Evolutionary conservation across 2,329 filamentous ascomycete species (phyloP).

Genomic region (Cadophora gregata): DNA sequence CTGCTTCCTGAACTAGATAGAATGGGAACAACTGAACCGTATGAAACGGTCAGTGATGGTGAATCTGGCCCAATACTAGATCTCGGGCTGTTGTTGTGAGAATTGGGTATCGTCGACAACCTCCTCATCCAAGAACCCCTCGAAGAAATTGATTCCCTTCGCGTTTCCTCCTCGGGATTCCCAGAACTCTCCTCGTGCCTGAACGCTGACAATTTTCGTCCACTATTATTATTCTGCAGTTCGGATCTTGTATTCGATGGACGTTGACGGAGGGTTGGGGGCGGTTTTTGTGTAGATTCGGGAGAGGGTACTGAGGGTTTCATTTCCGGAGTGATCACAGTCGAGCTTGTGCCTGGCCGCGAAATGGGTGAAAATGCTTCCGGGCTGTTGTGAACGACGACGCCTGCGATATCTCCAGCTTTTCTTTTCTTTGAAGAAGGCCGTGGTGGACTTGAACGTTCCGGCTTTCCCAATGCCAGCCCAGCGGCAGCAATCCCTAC

Average conservation of each 20-base stretch:
- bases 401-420: constrained; percentile 34
- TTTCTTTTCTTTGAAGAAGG: constrained; percentile 43
- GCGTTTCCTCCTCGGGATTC: constrained; percentile 34
- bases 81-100: constrained; percentile 67
- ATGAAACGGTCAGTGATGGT: constrained; percentile 68
- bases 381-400: constrained; percentile 33
- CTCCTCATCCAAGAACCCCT: constrained; percentile 75
- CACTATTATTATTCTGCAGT: constrained; percentile 31
- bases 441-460: constrained; percentile 36
- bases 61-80: constrained; percentile 71
- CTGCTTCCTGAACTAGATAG: constrained; percentile 47
- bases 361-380: constrained; percentile 34
- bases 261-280: constrained; percentile 28
- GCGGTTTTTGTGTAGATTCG: constrained; percentile 30
- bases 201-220: constrained; percentile 37
- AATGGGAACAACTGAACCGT: constrained; percentile 71
- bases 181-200: constrained; percentile 36
- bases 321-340: constrained; percentile 38
- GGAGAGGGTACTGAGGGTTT: constrained; percentile 25
- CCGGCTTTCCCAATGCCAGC: constrained; percentile 43
- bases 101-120: constrained; percentile 68
- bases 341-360: constrained; percentile 42
- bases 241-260: constrained; percentile 36
- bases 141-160: constrained; percentile 63
- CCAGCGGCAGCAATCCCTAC: constrained; percentile 45